These are phyloP conservation scores for Gelatoporia subvermispora DNA, from an alignment of 768 basidiomycete species.

Conservation along the genomic window DNA sequence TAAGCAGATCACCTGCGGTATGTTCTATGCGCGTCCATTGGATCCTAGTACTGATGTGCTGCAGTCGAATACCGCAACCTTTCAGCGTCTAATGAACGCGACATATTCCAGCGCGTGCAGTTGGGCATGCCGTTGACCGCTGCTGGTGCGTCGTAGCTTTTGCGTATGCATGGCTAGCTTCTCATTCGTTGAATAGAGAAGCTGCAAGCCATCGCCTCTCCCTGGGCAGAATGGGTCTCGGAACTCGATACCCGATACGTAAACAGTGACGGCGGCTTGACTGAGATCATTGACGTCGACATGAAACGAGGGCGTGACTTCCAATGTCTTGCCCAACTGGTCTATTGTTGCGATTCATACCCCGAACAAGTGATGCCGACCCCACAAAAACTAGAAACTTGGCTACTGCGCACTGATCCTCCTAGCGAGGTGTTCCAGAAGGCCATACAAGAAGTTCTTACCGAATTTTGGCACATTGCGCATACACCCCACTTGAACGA, in stretches of 20 bases:
- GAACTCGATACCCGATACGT: slow-evolving; percentile 55
- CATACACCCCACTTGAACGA: slow-evolving; percentile 30
- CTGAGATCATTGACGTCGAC: slow-evolving; percentile 54
- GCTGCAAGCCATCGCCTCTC: slow-evolving; percentile 71
- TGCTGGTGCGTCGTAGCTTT: slow-evolving; percentile 44
- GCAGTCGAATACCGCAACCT: slow-evolving; percentile 67
- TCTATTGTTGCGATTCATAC: slow-evolving; percentile 59
- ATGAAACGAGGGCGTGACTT: slow-evolving; percentile 70
- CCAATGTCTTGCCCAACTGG: slow-evolving; percentile 65
- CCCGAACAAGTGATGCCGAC: slow-evolving; percentile 46
- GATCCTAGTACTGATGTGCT: background rate
- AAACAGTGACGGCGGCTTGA: slow-evolving; percentile 53
- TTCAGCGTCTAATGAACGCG: slow-evolving; percentile 55
- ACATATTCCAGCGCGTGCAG: slow-evolving; percentile 81
- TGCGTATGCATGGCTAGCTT: background rate
- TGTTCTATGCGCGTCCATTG: slow-evolving; percentile 17
- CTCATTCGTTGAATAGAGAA: slow-evolving; percentile 64
- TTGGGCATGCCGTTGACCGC: slow-evolving; percentile 70
- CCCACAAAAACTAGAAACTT: slow-evolving; percentile 50
- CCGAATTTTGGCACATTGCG: slow-evolving; percentile 52
- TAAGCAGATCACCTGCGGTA: slow-evolving; percentile 68
- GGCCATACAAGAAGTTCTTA: slow-evolving; percentile 49
- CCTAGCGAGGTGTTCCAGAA: slow-evolving; percentile 48
- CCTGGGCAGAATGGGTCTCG: slow-evolving; percentile 64
- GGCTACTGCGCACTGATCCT: slow-evolving; percentile 27